Conservation (phyloP, 2,329 filamentous ascomycete species). For the Talaromyces rugulosus region DNA sequence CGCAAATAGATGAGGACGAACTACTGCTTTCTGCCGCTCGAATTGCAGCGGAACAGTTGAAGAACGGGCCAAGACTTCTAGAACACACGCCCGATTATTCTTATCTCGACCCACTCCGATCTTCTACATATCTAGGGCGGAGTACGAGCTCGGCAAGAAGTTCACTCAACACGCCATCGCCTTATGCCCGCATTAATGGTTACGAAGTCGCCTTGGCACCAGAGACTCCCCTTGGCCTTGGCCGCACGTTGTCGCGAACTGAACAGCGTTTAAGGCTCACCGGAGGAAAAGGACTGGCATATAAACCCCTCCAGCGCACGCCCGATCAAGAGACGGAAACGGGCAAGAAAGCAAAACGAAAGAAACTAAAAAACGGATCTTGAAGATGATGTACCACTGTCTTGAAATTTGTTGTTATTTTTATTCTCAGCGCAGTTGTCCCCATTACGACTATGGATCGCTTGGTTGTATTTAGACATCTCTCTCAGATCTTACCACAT, state of each 20-base stretch:
- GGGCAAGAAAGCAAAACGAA: constrained; percentile 2
- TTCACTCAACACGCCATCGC: constrained; percentile 24
- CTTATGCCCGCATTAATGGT: constrained; percentile 29
- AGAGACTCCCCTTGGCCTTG: constrained; percentile 33
- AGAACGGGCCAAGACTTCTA: constrained; percentile 31
- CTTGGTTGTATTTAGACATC: background rate
- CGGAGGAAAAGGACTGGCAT: constrained; percentile 41
- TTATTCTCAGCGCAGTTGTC: background rate
- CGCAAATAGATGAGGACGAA: constrained; percentile 38
- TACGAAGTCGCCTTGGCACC: constrained; percentile 40
- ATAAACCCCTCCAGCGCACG: constrained; percentile 33
- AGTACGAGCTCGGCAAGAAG: constrained; percentile 21
- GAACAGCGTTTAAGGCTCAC: constrained; percentile 41
- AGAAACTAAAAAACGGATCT: background rate
- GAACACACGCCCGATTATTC: constrained; percentile 21
- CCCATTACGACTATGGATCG: background rate
- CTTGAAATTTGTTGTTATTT: background rate
- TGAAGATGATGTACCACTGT: background rate
- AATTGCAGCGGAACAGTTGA: constrained; percentile 36
- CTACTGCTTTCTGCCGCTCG: constrained; percentile 38
- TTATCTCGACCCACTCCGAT: constrained; percentile 21
- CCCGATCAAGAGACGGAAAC: constrained; percentile 17
- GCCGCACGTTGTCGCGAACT: constrained; percentile 38
- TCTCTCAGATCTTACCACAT: background rate
- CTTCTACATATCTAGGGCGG: constrained; percentile 24